Percentiles rank a stretch among this genome's conserved stretches.
phyloP scores from a whole-genome alignment of 2,329 filamentous ascomycete genomes.

The Aureobasidium sp. region DNA sequence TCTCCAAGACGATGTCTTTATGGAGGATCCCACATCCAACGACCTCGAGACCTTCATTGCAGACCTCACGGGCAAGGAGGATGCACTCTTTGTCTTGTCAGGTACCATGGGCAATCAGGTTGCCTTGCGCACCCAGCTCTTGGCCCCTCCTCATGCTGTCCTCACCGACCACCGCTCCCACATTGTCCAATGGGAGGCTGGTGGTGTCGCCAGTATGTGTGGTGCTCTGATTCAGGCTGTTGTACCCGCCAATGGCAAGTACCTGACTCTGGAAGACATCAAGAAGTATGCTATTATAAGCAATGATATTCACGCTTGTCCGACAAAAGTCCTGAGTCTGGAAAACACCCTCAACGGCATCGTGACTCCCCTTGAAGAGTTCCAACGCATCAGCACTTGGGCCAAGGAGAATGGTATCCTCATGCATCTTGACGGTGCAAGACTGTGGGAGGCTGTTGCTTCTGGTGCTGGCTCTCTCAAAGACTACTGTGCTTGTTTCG shows the following conservation, averaged over 20 bases:
- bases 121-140: constrained; percentile 68
- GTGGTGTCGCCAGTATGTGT: constrained; percentile 60
- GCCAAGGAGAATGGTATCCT: constrained; percentile 53
- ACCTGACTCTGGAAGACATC: constrained; percentile 72
- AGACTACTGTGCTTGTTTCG: constrained; percentile 61
- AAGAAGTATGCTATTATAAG: constrained; percentile 54
- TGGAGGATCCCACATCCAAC: constrained; percentile 70
- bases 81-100: constrained; percentile 71
- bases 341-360: constrained; percentile 81
- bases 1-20: constrained; percentile 75
- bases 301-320: constrained; percentile 68
- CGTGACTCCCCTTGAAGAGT: constrained; percentile 67
- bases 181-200: constrained; percentile 62
- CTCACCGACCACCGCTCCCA: constrained; percentile 73
- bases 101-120: constrained; percentile 96
- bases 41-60: constrained; percentile 69
- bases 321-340: constrained; percentile 70
- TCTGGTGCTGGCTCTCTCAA: constrained; percentile 58
- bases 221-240: constrained; percentile 63
- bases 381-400: constrained; percentile 60
- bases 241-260: constrained; percentile 58
- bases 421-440: constrained; percentile 70
- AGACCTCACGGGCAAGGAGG: constrained; percentile 63
- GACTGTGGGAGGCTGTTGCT: constrained; percentile 73
- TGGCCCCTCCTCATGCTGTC: constrained; percentile 70